Conservation (phyloP, 2,329 filamentous ascomycete species). For the Teratosphaeria nubilosa region DNA sequence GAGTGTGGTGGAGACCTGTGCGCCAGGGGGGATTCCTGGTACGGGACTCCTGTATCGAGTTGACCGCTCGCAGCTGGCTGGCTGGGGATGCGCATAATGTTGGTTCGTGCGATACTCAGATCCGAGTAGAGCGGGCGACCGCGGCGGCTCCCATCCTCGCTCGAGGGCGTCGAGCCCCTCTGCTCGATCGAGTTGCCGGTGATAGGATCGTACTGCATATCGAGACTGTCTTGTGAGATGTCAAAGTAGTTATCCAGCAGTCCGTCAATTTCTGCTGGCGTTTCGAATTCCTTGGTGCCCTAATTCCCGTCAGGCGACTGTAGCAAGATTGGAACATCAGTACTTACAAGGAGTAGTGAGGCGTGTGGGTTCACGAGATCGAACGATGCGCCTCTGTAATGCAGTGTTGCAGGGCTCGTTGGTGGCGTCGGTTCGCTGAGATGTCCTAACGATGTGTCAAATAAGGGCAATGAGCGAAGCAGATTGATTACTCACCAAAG, state of each 20-base stretch:
- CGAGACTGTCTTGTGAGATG: conserved; percentile 3
- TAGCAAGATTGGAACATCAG: neutral
- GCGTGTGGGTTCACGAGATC: conserved; percentile 26
- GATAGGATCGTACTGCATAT: conserved; percentile 5
- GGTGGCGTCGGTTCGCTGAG: conserved; percentile 10
- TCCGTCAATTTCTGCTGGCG: conserved; percentile 24
- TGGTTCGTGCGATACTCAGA: conserved; percentile 17
- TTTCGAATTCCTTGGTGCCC: conserved; percentile 19
- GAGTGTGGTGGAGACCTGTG: neutral
- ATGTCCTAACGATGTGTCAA: conserved; percentile 14
- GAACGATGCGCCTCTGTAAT: conserved; percentile 24
- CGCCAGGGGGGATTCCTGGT: neutral
- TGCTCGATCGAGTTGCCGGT: conserved; percentile 6
- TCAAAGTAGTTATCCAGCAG: conserved; percentile 24
- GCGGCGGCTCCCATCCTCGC: conserved; percentile 8
- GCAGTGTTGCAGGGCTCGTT: conserved; percentile 18
- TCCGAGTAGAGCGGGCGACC: conserved; percentile 18
- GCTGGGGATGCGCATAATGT: conserved; percentile 15
- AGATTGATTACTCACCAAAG: conserved; percentile 13
- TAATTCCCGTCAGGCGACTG: neutral
- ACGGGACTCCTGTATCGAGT: neutral
- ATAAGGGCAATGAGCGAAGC: neutral
- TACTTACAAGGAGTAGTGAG: conserved; percentile 18
- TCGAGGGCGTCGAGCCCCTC: conserved; percentile 7
- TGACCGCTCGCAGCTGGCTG: neutral